These are phyloP conservation scores for Hyaloperonospora arabidopsidis DNA, from an alignment of 352 stramenopile genomes.

Conservation along the genomic window DNA sequence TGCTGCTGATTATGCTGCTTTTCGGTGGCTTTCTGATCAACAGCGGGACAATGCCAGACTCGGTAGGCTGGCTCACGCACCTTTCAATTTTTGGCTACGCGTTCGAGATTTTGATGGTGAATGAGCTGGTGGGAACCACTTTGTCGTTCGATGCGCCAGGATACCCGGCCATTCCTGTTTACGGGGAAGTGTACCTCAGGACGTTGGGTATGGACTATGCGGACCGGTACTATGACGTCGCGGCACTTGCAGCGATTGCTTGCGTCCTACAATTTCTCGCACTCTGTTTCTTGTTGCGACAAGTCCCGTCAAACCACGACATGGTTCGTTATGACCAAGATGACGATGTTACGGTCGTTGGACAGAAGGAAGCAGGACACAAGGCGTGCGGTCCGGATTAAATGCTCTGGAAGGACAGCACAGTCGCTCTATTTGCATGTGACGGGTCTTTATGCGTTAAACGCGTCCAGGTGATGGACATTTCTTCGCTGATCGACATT, in stretches of 20 bases:
- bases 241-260: slow-evolving; percentile 45
- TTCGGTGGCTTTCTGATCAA: slow-evolving; percentile 85
- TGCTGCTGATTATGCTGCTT: slow-evolving; percentile 76
- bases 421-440: too few species aligned
- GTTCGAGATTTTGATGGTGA: slow-evolving; percentile 83
- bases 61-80: slow-evolving; percentile 63
- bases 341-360: slow-evolving; percentile 27
- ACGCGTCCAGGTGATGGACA: too few species aligned
- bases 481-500: too few species aligned
- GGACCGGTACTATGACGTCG: slow-evolving; percentile 63
- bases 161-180: slow-evolving; percentile 66
- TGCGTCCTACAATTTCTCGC: slow-evolving; percentile 44
- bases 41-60: slow-evolving; percentile 60
- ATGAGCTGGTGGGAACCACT: slow-evolving; percentile 67
- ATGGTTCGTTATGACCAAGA: slow-evolving; percentile 22
- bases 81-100: slow-evolving; percentile 84
- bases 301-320: slow-evolving; percentile 46
- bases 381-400: background rate
- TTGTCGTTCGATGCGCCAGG: slow-evolving; percentile 70
- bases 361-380: slow-evolving; percentile 18
- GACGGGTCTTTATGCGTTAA: too few species aligned
- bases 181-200: slow-evolving; percentile 82
- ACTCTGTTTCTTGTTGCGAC: slow-evolving; percentile 51
- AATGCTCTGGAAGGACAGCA: too few species aligned
- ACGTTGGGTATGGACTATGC: slow-evolving; percentile 75